phyloP scores from a whole-genome alignment of 495 filamentous ascomycete species.

The Penicillium samsonianum region DNA sequence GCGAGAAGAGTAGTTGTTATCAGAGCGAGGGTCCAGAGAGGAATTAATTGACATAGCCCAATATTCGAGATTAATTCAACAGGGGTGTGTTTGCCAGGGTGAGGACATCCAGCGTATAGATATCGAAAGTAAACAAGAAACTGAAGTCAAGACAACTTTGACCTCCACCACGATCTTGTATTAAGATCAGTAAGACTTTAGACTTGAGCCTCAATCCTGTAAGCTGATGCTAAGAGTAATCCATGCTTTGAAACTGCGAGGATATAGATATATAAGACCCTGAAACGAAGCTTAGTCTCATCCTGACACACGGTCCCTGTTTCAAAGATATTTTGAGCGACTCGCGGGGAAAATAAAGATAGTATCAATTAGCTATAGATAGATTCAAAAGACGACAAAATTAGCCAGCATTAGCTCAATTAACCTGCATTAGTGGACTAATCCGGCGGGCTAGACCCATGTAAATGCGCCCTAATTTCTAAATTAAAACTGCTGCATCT shows the following conservation, averaged over 20 bases:
- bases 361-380: constrained; percentile 34
- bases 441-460: constrained; percentile 5
- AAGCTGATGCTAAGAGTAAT: constrained; percentile 1
- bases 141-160: background rate
- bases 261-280: constrained; percentile 23
- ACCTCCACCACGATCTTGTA: background rate
- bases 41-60: constrained; percentile 4
- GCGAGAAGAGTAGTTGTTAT: constrained; percentile 6
- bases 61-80: background rate
- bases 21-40: constrained; percentile 14
- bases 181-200: background rate
- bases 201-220: constrained; percentile 1
- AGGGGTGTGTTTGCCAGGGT: background rate
- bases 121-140: background rate
- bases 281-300: constrained; percentile 22
- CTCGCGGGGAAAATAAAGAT: constrained; percentile 19
- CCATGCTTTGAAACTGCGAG: constrained; percentile 7
- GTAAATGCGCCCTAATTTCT: constrained; percentile 15
- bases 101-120: too few species aligned
- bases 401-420: constrained; percentile 21
- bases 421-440: constrained; percentile 4
- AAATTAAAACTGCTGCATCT: constrained; percentile 1
- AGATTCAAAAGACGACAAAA: constrained; percentile 27
- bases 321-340: constrained; percentile 29
- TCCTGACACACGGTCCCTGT: constrained; percentile 26